phyloP scores from a whole-genome alignment of 305 asterid genomes.

The Solanum chacoense region DNA sequence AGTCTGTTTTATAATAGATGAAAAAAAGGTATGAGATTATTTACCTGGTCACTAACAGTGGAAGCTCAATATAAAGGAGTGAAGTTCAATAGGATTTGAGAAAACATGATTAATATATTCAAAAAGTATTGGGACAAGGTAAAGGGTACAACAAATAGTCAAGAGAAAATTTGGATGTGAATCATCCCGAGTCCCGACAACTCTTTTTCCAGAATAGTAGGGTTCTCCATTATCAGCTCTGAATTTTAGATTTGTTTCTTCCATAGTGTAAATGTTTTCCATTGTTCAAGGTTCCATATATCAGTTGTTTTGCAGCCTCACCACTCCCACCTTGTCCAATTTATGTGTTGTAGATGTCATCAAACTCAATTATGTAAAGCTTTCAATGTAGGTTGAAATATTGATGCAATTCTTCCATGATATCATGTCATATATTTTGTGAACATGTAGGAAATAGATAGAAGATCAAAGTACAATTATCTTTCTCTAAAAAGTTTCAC shows the following conservation, averaged over 20 bases:
- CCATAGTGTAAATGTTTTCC: neutral
- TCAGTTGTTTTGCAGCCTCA: neutral
- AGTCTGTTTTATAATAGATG: neutral
- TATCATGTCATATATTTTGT: neutral
- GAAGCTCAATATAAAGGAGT: neutral
- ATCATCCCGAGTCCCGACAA: neutral
- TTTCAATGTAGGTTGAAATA: neutral
- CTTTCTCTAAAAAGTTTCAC: neutral
- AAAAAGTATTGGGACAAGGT: neutral
- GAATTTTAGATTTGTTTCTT: too few relatives aligned
- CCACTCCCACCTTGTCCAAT: neutral
- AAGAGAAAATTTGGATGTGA: neutral
- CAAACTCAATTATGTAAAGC: neutral
- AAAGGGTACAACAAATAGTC: neutral
- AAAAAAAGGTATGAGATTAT: neutral
- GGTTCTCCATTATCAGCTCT: neutral
- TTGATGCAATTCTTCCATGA: neutral
- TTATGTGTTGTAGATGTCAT: neutral
- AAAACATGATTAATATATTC: neutral
- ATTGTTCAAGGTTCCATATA: neutral
- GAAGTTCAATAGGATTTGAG: neutral
- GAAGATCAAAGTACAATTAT: neutral
- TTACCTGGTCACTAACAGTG: neutral
- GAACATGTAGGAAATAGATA: neutral
- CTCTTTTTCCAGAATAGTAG: neutral